Evolutionary conservation across 805 yeast species (phyloP).

Genomic region (Candida nitratophila): DNA sequence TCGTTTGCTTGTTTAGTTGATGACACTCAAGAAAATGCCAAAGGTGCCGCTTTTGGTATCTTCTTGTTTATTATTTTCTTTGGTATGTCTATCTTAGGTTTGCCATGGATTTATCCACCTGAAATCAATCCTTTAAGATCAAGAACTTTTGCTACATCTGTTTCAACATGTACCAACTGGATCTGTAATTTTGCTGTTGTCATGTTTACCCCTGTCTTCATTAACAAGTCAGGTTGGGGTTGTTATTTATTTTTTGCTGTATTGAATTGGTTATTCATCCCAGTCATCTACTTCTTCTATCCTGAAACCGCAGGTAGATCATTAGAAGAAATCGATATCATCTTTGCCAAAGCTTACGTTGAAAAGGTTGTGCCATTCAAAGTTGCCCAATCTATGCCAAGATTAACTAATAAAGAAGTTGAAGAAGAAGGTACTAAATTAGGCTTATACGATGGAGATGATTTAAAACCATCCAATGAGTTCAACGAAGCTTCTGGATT

Average conservation of each 20-base stretch:
- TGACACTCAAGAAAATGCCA: constrained; percentile 35
- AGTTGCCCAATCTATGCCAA: constrained; percentile 59
- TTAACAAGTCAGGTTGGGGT: constrained; percentile 49
- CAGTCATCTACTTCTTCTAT: constrained; percentile 58
- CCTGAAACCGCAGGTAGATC: constrained; percentile 77
- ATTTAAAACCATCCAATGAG: neutral
- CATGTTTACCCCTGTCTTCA: constrained; percentile 57
- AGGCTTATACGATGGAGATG: constrained; percentile 35
- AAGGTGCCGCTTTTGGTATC: constrained; percentile 65
- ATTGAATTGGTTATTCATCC: constrained; percentile 53
- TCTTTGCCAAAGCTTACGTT: constrained; percentile 50
- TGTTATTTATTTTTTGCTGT: constrained; percentile 64
- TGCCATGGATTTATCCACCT: constrained; percentile 59
- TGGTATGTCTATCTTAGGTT: constrained; percentile 37
- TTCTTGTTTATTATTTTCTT: constrained; percentile 52
- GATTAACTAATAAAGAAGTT: constrained; percentile 47
- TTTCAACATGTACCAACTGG: constrained; percentile 65
- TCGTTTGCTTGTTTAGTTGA: constrained; percentile 42
- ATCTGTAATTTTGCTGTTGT: constrained; percentile 60
- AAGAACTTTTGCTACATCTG: constrained; percentile 62
- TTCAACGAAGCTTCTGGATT: neutral
- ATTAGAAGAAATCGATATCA: constrained; percentile 69
- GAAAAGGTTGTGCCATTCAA: constrained; percentile 55
- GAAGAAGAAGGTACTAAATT: constrained; percentile 53
- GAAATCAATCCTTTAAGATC: constrained; percentile 62